A percentile compares a stretch with the other conserved stretches of the same genome.
phyloP scores from a whole-genome alignment of 202 grass and related monocot species.

The Cymbopogon flexuosus region DNA sequence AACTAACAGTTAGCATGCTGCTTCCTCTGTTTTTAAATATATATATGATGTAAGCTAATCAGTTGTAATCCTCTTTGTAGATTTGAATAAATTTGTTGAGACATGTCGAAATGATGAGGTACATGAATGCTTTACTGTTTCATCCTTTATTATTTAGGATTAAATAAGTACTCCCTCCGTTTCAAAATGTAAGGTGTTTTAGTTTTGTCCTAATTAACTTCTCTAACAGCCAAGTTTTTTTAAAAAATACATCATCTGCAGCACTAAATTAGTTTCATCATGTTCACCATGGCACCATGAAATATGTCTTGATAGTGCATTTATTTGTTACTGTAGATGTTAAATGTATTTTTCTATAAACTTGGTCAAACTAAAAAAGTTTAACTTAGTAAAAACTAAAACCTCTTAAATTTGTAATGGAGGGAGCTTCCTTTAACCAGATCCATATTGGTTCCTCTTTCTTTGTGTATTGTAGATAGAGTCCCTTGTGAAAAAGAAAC shows the following conservation, averaged over 20 bases:
- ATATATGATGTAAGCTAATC: background rate
- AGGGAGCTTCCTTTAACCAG: conserved; percentile 5
- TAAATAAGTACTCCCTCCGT: background rate
- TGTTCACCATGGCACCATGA: background rate
- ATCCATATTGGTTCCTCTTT: conserved; percentile 24
- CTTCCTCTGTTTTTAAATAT: background rate
- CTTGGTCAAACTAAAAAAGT: background rate
- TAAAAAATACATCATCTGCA: background rate
- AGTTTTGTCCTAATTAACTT: background rate
- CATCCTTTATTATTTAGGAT: background rate
- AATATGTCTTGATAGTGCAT: background rate
- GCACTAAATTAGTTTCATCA: background rate
- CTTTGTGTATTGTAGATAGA: conserved; percentile 53
- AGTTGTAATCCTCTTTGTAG: conserved; percentile 45
- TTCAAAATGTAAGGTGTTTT: background rate
- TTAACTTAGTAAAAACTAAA: background rate
- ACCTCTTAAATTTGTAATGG: background rate
- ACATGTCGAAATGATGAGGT: conserved; percentile 76
- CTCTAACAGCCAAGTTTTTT: background rate
- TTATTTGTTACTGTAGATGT: background rate
- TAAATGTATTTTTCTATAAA: background rate
- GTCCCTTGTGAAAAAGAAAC: conserved; percentile 64
- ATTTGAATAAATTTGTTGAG: conserved; percentile 62
- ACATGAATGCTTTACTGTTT: conserved; percentile 16
- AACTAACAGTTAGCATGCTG: background rate